Conservation (phyloP, 306 rosid genomes). For the Mimosa pudica region DNA sequence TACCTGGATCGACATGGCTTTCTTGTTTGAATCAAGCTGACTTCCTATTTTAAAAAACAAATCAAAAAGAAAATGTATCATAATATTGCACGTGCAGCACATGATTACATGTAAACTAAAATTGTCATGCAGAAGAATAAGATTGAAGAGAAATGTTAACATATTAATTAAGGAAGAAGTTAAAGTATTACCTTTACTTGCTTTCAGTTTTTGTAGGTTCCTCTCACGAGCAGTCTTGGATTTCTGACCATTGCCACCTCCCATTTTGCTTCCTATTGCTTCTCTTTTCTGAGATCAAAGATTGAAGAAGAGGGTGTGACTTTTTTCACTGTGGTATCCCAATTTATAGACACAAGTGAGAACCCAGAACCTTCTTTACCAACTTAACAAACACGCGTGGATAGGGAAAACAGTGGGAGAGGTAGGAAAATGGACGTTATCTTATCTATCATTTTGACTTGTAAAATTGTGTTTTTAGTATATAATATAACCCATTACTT, state of each 20-base stretch:
- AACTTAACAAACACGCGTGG: neutral
- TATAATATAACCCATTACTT: neutral
- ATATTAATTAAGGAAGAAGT: neutral
- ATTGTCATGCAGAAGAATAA: neutral
- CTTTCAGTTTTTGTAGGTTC: neutral
- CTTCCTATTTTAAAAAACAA: slow-evolving; percentile 11
- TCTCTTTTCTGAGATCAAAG: neutral
- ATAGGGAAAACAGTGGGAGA: neutral
- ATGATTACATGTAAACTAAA: neutral
- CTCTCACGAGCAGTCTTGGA: slow-evolving; percentile 25
- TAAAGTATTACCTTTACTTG: neutral
- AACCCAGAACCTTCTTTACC: neutral
- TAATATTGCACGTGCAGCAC: neutral
- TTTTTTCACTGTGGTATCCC: neutral
- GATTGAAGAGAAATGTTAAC: neutral
- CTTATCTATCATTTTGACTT: neutral
- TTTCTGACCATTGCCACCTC: slow-evolving; percentile 26
- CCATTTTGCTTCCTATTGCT: slow-evolving; percentile 15
- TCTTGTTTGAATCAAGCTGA: slow-evolving; percentile 27
- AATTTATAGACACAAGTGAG: neutral
- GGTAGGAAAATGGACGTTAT: neutral
- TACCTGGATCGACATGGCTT: slow-evolving; percentile 31
- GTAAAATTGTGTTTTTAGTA: too few relatives aligned
- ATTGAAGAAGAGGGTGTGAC: neutral
- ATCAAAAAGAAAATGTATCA: neutral